Evolutionary conservation across 306 rosid species (phyloP).

Genomic region (Hippophae tibetana): DNA sequence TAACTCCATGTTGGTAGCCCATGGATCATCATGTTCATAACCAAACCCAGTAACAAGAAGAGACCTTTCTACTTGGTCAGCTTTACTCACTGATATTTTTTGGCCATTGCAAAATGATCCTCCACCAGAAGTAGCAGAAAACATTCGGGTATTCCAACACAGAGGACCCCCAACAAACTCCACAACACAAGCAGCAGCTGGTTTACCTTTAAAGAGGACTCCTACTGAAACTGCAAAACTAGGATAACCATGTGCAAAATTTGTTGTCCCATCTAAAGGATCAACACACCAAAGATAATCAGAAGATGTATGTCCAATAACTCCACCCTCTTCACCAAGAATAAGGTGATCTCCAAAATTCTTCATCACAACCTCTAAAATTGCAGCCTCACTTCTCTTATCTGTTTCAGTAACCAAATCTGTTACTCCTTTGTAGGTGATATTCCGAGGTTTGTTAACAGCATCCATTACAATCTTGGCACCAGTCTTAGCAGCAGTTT

Average conservation of each 20-base stretch:
- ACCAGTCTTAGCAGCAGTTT: constrained; percentile 79
- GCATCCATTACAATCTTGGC: constrained; percentile 99
- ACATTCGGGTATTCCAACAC: constrained; percentile 91
- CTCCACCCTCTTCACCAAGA: constrained; percentile 98
- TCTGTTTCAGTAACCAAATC: constrained; percentile 98
- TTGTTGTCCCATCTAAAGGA: constrained; percentile 83
- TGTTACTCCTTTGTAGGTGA: constrained; percentile 79
- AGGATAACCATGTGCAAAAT: constrained; percentile 91
- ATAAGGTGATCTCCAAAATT: constrained; percentile 73
- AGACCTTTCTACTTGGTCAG: constrained; percentile 69
- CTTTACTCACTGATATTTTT: constrained; percentile 65
- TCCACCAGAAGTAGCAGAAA: constrained; percentile 92
- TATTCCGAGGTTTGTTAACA: constrained; percentile 75
- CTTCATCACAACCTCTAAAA: constrained; percentile 60
- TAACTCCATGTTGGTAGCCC: constrained; percentile 79
- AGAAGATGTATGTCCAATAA: constrained; percentile 76
- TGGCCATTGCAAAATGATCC: constrained; percentile 92
- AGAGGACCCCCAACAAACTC: constrained; percentile 97
- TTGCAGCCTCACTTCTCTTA: constrained; percentile 87
- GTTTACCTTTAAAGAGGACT: constrained; percentile 77
- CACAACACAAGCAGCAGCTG: constrained; percentile 94
- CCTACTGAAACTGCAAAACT: constrained; percentile 94
- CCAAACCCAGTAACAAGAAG: constrained; percentile 97
- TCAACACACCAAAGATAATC: constrained; percentile 98
- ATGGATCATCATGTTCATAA: constrained; percentile 88